Evolutionary conservation across 208 protist species (phyloP).

Genomic region (Endotrypanum monterogeii): DNA sequence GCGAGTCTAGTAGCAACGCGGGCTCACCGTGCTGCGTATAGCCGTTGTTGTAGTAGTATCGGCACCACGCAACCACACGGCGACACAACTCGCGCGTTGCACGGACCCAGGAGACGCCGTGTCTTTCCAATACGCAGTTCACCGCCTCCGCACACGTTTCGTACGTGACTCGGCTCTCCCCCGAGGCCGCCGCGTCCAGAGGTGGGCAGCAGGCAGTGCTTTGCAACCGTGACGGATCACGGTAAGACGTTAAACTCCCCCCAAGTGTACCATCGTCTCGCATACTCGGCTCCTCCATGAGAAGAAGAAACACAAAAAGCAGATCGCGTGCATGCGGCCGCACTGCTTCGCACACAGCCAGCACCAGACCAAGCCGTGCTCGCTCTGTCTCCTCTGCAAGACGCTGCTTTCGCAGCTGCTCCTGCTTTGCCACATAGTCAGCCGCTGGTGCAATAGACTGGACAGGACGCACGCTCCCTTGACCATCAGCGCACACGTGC

Average conservation of each 20-base stretch:
- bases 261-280: neutral
- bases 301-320: slow-evolving; percentile 47
- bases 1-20: neutral
- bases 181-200: neutral
- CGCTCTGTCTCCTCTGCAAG: slow-evolving; percentile 28
- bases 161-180: slow-evolving; percentile 30
- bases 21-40: neutral
- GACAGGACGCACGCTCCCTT: neutral
- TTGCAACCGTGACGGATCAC: neutral
- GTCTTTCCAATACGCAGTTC: slow-evolving; percentile 60
- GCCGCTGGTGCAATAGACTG: neutral
- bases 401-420: slow-evolving; percentile 15
- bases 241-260: neutral
- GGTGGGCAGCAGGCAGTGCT: neutral
- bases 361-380: slow-evolving; percentile 26
- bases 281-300: slow-evolving; percentile 35
- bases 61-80: slow-evolving; percentile 25
- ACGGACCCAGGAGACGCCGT: slow-evolving; percentile 32
- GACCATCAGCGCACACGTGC: neutral
- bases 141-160: slow-evolving; percentile 56
- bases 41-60: neutral
- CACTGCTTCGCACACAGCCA: slow-evolving; percentile 52
- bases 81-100: slow-evolving; percentile 42
- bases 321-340: slow-evolving; percentile 53
- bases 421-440: slow-evolving; percentile 13